phyloP scores from a whole-genome alignment of 2,329 filamentous ascomycete genomes.

The Pyricularia sp. region DNA sequence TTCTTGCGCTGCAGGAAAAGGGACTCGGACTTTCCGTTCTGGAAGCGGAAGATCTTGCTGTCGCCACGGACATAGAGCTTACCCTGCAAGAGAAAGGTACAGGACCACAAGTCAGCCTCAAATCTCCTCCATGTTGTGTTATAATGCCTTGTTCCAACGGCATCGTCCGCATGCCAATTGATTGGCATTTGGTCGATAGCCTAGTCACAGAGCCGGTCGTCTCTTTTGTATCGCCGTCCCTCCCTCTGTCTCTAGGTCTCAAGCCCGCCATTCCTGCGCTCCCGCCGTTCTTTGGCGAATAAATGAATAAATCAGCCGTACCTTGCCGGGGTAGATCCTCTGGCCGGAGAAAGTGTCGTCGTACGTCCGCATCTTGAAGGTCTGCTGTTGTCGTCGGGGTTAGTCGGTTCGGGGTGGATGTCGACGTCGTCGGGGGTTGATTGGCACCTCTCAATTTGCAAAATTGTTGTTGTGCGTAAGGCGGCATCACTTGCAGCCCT shows the following conservation, averaged over 20 bases:
- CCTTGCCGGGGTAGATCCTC: constrained; percentile 61
- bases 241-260: background rate
- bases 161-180: background rate
- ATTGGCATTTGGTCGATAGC: background rate
- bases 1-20: constrained; percentile 99
- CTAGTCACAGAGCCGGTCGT: background rate
- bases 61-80: constrained; percentile 99
- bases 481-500: constrained; percentile 4
- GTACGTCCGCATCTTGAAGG: constrained; percentile 54
- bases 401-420: constrained; percentile 13
- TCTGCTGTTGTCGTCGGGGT: constrained; percentile 24
- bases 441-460: constrained; percentile 15
- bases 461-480: constrained; percentile 10
- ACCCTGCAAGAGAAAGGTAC: constrained; percentile 51
- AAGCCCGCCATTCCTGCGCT: background rate
- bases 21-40: constrained; percentile 99
- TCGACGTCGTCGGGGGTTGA: constrained; percentile 13
- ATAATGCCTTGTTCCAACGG: background rate
- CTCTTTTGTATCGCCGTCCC: background rate
- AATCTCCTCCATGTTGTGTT: background rate
- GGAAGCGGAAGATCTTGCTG: constrained; percentile 99
- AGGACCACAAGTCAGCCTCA: background rate
- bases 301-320: constrained; percentile 26
- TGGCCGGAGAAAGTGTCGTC: constrained; percentile 57
- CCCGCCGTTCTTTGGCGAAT: background rate